Evolutionary conservation across 2,329 filamentous ascomycete genomes (phyloP).

Genomic region (Fusarium keratoplasticum): DNA sequence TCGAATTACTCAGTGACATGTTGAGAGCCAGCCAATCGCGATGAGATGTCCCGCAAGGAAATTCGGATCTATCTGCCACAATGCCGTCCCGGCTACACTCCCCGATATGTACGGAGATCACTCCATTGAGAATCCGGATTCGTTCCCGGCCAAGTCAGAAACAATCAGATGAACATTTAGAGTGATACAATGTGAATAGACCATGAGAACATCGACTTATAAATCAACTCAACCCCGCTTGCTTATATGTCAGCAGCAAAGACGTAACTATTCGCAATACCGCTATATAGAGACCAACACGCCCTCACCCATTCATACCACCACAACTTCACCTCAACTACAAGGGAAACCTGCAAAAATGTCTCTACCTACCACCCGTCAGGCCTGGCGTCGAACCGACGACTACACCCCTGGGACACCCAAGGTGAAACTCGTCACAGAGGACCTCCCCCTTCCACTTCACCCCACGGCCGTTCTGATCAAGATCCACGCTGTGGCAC

Average conservation of each 20-base stretch:
- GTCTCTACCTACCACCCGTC: conserved; percentile 31
- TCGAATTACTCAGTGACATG: neutral
- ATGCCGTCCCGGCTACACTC: neutral
- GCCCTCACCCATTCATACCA: neutral
- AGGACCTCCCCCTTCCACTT: conserved; percentile 47
- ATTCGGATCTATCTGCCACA: neutral
- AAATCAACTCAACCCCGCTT: neutral
- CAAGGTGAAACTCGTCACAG: conserved; percentile 50
- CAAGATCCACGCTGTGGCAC: conserved; percentile 48
- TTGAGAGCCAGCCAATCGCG: neutral
- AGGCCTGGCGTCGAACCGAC: conserved; percentile 45
- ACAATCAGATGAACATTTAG: neutral
- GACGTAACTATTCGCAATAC: conserved; percentile 1
- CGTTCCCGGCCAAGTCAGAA: neutral
- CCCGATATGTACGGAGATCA: neutral
- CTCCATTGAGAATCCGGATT: neutral
- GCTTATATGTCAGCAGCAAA: neutral
- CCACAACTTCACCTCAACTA: neutral
- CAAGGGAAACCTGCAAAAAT: neutral
- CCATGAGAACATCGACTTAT: neutral
- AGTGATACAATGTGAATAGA: neutral
- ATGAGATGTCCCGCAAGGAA: neutral
- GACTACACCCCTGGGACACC: conserved; percentile 45
- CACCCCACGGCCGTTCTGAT: conserved; percentile 46
- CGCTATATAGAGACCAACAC: neutral